These are phyloP conservation scores for Eleusine coracana DNA, from an alignment of 176 grass and related monocot genomes.

Conservation along the genomic window DNA sequence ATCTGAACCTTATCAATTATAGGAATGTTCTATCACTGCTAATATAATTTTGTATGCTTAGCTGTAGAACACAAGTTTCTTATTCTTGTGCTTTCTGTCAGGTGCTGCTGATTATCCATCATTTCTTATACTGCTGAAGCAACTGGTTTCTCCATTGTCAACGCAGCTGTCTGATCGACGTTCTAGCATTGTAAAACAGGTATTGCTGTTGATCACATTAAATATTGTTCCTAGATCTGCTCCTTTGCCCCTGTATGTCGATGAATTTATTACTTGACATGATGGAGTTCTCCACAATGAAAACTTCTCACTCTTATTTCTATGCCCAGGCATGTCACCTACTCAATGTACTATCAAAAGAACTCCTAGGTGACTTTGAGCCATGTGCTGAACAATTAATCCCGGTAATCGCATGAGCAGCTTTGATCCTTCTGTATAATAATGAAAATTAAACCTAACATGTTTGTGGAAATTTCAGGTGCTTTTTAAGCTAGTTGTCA, in stretches of 20 bases:
- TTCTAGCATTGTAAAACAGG: conserved; percentile 99
- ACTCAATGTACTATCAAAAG: conserved; percentile 91
- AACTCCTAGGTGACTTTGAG: conserved; percentile 94
- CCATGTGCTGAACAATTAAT: conserved; percentile 83
- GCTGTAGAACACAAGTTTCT: conserved; percentile 15
- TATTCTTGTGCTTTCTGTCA: conserved; percentile 32
- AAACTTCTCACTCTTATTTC: conserved; percentile 25
- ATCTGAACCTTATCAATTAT: conserved; percentile 5
- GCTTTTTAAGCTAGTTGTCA: conserved; percentile 99
- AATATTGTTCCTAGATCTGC: background rate
- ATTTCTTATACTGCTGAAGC: conserved; percentile 87
- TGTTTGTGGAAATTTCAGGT: conserved; percentile 53
- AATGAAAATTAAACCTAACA: conserved; percentile 31
- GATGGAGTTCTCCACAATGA: background rate
- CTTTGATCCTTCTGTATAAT: conserved; percentile 1
- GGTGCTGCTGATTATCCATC: conserved; percentile 84
- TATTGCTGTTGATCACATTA: conserved; percentile 25
- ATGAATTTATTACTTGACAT: conserved; percentile 27
- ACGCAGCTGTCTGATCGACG: conserved; percentile 92
- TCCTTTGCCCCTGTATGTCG: background rate
- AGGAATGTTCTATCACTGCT: conserved; percentile 7
- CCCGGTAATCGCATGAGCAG: conserved; percentile 56
- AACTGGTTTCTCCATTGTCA: conserved; percentile 75
- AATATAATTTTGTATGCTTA: conserved; percentile 5
- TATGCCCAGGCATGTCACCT: conserved; percentile 80